Conservation (phyloP, 192 early-diverging fungal species). For the Coemansia sp. region DNA sequence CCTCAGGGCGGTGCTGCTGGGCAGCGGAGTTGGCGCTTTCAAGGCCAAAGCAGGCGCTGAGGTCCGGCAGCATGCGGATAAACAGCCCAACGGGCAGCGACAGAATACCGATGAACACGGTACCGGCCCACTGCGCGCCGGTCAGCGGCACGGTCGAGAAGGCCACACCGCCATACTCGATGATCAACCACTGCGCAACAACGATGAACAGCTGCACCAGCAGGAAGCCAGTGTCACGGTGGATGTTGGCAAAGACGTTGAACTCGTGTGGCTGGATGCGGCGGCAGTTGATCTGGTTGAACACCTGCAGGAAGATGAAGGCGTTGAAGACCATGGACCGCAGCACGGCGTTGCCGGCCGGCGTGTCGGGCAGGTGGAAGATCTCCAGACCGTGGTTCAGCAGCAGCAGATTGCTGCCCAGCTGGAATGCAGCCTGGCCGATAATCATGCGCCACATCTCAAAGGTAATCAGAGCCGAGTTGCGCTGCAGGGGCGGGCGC, state of each 20-base stretch:
- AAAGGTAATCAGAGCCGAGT: conserved; percentile 77
- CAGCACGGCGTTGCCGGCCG: conserved; percentile 47
- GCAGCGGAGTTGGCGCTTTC: conserved; percentile 51
- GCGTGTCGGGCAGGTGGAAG: conserved; percentile 55
- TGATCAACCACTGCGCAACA: conserved; percentile 76
- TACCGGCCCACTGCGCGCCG: conserved; percentile 72
- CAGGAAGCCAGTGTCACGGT: conserved; percentile 78
- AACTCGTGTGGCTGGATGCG: conserved; percentile 65
- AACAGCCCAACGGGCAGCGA: conserved; percentile 79
- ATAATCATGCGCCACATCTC: conserved; percentile 93
- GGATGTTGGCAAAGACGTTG: conserved; percentile 89
- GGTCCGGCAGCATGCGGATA: conserved; percentile 79
- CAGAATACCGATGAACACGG: conserved; percentile 74
- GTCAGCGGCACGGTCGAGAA: conserved; percentile 79
- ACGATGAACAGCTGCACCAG: conserved; percentile 72
- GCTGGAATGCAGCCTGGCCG: conserved; percentile 89
- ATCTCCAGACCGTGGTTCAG: conserved; percentile 58
- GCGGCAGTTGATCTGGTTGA: conserved; percentile 93
- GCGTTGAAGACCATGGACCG: conserved; percentile 91
- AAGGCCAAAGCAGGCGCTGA: conserved; percentile 52
- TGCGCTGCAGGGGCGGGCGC: conserved; percentile 72
- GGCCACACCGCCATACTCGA: conserved; percentile 82
- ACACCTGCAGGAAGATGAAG: conserved; percentile 93
- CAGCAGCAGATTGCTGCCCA: conserved; percentile 66
- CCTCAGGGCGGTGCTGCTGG: conserved; percentile 52